phyloP scores from a whole-genome alignment of 345 rosid genomes.

The Heritiera fomes region DNA sequence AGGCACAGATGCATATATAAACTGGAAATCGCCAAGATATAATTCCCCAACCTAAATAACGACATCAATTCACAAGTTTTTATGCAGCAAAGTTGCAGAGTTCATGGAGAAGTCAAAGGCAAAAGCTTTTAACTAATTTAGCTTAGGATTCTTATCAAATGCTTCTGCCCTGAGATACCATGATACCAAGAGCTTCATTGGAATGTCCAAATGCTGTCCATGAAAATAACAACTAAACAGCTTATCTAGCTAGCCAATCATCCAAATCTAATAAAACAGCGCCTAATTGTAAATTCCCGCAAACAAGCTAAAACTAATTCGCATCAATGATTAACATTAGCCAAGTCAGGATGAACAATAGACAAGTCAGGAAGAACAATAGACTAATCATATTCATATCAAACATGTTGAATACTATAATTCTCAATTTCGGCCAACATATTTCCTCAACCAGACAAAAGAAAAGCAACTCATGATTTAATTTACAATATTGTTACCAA shows the following conservation, averaged over 20 bases:
- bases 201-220: background rate
- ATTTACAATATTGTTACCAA: background rate
- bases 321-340: background rate
- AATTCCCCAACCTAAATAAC: background rate
- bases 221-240: background rate
- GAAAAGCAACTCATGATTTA: background rate
- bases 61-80: background rate
- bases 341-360: background rate
- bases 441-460: conserved; percentile 3
- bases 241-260: background rate
- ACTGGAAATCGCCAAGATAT: background rate
- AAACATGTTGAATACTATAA: background rate
- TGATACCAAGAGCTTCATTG: background rate
- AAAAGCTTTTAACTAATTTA: background rate
- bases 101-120: background rate
- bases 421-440: conserved; percentile 1
- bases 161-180: background rate
- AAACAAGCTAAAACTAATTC: background rate
- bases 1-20: background rate
- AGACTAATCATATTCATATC: background rate
- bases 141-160: background rate
- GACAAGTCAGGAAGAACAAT: background rate
- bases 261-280: background rate
- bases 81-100: background rate
- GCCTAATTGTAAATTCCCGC: background rate